Base-by-base conservation (phyloP, 1,139 yeast genomes). In the Zygosaccharomyces sapae region DNA sequence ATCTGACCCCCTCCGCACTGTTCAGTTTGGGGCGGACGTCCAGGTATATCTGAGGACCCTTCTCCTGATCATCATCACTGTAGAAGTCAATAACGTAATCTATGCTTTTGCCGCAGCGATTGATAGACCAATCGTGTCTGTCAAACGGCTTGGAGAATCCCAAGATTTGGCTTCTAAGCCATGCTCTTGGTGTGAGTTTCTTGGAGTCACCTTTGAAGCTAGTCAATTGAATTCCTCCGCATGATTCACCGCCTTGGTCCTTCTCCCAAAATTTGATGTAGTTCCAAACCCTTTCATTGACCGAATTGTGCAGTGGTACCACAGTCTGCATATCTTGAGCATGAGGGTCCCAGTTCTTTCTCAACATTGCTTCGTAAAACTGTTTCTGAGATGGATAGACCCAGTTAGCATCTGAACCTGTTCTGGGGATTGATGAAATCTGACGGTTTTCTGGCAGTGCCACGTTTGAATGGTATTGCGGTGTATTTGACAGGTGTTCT, bases 21-120 rank as follows among this genome's bases (percentile, higher is more conserved):
- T 90, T 86, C 46, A 92, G 66, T 62, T 90, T 92, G 5, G 98
- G 98, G 58, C 97, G 77, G 2, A 88, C 97, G 62, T 92, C 98
- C 45, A 92, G 70, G 60, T 76, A 86, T 53, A 90, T 86, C 52
- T 83, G 77, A 3, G 79, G 88, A 69, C 67, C 71, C 2, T 69
- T 70, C 24, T 59, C 53, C 2, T 77, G 75, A 53, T 74, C 73
- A 2, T 79, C 77, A 47, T 76, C 76, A 10, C 84, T 69, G 67
- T 92, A 92, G 65, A 88, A 92, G 66, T 92, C 98, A 62, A 92
- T 90, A 39, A 92, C 97, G 59, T 92, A 92, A 46, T 89, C 96
- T 13, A 92, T 77, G 46, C 77, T 76, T 12, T 72, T 76, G 2
- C 97, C 97, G 66, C 97, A 87, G 46, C 97, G 73, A 60, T 86